phyloP scores from a whole-genome alignment of 2,329 filamentous ascomycete genomes.

The Coleophoma cylindrospora region DNA sequence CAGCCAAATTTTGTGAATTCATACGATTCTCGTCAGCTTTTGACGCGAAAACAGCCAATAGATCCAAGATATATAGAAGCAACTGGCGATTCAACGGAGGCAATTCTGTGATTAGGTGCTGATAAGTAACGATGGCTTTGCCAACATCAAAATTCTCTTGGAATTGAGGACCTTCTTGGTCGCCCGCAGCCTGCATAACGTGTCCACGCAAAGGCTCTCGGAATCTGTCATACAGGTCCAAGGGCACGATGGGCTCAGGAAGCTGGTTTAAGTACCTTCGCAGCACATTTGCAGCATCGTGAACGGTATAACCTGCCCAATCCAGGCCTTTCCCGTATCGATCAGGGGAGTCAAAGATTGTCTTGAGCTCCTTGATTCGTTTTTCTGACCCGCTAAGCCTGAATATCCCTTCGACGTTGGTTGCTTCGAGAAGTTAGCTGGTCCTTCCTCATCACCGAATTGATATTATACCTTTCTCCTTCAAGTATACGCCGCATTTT shows the following conservation, averaged over 20 bases:
- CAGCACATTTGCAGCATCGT: slow-evolving; percentile 95
- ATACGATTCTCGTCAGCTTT: slow-evolving; percentile 97
- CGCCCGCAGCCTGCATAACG: slow-evolving; percentile 68
- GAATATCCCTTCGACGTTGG: slow-evolving; percentile 93
- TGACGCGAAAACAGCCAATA: slow-evolving; percentile 93
- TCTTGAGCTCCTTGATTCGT: slow-evolving; percentile 94
- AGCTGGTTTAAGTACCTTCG: slow-evolving; percentile 94
- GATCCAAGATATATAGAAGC: slow-evolving; percentile 89
- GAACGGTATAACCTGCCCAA: slow-evolving; percentile 96
- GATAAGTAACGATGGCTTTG: slow-evolving; percentile 76
- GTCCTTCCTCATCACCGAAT: background rate
- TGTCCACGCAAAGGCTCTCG: slow-evolving; percentile 67
- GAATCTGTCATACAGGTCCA: slow-evolving; percentile 90
- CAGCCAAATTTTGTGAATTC: slow-evolving; percentile 89
- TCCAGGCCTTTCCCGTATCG: slow-evolving; percentile 94
- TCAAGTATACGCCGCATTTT: slow-evolving; percentile 94
- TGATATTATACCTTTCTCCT: slow-evolving; percentile 79
- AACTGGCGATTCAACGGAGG: slow-evolving; percentile 91
- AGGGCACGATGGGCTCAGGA: slow-evolving; percentile 91
- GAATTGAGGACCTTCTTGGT: slow-evolving; percentile 64
- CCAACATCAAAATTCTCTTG: slow-evolving; percentile 70
- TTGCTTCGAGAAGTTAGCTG: slow-evolving; percentile 52
- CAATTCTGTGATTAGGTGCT: slow-evolving; percentile 85
- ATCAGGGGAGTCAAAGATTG: slow-evolving; percentile 88
- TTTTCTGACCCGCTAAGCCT: slow-evolving; percentile 94